These are phyloP conservation scores for Pythium coloratum DNA, from an alignment of 352 stramenopile genomes.

Conservation along the genomic window DNA sequence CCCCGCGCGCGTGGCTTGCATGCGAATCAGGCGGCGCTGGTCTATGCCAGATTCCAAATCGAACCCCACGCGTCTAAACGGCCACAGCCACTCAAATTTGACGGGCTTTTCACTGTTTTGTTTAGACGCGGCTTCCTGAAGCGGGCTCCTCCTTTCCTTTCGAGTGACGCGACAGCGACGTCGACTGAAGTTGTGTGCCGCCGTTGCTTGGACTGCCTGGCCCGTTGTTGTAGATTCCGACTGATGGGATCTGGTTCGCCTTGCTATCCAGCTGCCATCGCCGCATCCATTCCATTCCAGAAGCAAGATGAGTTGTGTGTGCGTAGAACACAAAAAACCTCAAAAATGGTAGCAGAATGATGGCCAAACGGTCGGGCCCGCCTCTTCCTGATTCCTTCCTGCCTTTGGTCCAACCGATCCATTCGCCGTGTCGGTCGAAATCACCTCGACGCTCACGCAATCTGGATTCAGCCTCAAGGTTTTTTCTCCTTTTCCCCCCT, in stretches of 20 bases:
- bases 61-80: neutral
- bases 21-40: constrained; percentile 5
- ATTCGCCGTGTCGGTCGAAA: constrained; percentile 17
- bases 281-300: constrained; percentile 11
- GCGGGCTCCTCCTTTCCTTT: neutral
- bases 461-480: constrained; percentile 12
- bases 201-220: neutral
- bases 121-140: neutral
- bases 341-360: constrained; percentile 14
- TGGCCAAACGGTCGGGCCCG: constrained; percentile 1
- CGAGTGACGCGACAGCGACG: neutral
- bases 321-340: constrained; percentile 19
- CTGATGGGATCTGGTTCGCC: constrained; percentile 19
- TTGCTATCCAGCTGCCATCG: constrained; percentile 8
- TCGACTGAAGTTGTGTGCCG: constrained; percentile 19
- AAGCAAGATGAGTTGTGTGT: constrained; percentile 20
- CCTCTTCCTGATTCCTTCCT: neutral
- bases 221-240: constrained; percentile 6
- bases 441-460: neutral
- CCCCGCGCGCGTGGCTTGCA: constrained; percentile 8
- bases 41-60: constrained; percentile 8
- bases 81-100: neutral
- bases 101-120: neutral
- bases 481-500: constrained; percentile 17
- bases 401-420: neutral